These are phyloP conservation scores for Yamadazyma tumulicola DNA, from an alignment of 805 yeast genomes.

Conservation along the genomic window DNA sequence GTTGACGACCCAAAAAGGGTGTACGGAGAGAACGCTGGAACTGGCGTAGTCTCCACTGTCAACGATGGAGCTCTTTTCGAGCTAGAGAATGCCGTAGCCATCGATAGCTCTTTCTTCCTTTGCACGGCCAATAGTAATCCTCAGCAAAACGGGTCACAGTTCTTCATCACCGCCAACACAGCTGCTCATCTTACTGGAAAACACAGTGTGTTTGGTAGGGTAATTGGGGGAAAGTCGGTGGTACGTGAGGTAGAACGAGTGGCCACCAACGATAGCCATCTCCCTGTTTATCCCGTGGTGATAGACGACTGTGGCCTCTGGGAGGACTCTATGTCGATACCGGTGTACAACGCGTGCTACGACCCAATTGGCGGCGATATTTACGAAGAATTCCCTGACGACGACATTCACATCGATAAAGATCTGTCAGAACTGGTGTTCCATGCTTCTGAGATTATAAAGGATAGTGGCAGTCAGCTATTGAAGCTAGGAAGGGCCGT, in stretches of 20 bases:
- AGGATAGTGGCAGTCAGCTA: slow-evolving; percentile 62
- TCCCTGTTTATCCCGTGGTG: slow-evolving; percentile 39
- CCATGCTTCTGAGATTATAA: slow-evolving; percentile 52
- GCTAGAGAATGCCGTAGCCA: slow-evolving; percentile 53
- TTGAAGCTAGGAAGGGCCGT: slow-evolving; percentile 50
- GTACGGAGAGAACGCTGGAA: slow-evolving; percentile 23
- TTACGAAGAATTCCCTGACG: slow-evolving; percentile 77
- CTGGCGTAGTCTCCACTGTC: slow-evolving; percentile 27
- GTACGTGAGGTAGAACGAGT: slow-evolving; percentile 61
- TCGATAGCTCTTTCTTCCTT: slow-evolving; percentile 47
- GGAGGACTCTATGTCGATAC: slow-evolving; percentile 51
- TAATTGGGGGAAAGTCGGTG: slow-evolving; percentile 64
- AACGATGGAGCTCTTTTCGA: slow-evolving; percentile 31
- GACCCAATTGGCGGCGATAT: slow-evolving; percentile 63
- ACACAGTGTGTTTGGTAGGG: slow-evolving; percentile 75
- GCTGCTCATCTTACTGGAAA: slow-evolving; percentile 73
- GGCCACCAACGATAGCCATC: slow-evolving; percentile 37
- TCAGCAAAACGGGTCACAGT: slow-evolving; percentile 56
- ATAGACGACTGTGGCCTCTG: slow-evolving; percentile 64
- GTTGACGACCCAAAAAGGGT: background rate
- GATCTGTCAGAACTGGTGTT: slow-evolving; percentile 54
- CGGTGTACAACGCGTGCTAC: slow-evolving; percentile 61
- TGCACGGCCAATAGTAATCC: slow-evolving; percentile 59
- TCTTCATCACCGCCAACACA: slow-evolving; percentile 66
- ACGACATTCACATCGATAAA: slow-evolving; percentile 55